Evolutionary conservation across 805 yeast species (phyloP), one percentile per base, ranked within the genome.

Genomic region (Starmerella geochares): DNA sequence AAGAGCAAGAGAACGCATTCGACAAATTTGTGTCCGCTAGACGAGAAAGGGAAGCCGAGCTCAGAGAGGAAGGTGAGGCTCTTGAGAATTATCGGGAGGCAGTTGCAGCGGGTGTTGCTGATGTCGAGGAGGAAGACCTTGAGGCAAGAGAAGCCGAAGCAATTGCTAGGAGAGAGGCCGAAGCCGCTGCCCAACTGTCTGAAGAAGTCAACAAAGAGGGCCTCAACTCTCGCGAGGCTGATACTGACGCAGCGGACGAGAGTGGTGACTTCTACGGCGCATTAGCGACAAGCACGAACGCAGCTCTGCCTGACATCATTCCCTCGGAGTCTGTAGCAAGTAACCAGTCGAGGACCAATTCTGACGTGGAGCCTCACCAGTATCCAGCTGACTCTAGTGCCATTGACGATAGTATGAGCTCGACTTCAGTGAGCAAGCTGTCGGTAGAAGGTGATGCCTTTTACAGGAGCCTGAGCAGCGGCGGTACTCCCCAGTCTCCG

Each of bases 191-290:
- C 9, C 25, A 14, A n/a, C n/a, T 36, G 16, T 20, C n/a, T 8
- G n/a, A 23, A 11, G 29, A 37, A 14, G 20, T 37, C 11, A 8
- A 40, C 3, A 23, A 23, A 2, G 33, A 40, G 14, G 11, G 11
- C 17, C n/a, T 31, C 11, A 14, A 11, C 17, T 17, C 17, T 9
- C 14, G 10, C 16, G 28, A 37, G 41, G 10, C 25, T 10, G 35
- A 31, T 10, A 8, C 25, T 10, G 28, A n/a, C 8, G 27, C 16
- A 14, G 41, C 6, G 8, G 31, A 38, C n/a, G 49, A 46, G 14
- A 42, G 40, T 31, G 52, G 48, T 32, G 49, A 43, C 17, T 51
- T 51, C 42, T 51, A 48, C 35, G 28, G 29, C 20, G 38, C 43
- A 2, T 16, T 50, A 43, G 37, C 19, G 8, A 4, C 37, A 33